phyloP scores from a whole-genome alignment of 2,329 filamentous ascomycete genomes.

The Fusarium sp. region DNA sequence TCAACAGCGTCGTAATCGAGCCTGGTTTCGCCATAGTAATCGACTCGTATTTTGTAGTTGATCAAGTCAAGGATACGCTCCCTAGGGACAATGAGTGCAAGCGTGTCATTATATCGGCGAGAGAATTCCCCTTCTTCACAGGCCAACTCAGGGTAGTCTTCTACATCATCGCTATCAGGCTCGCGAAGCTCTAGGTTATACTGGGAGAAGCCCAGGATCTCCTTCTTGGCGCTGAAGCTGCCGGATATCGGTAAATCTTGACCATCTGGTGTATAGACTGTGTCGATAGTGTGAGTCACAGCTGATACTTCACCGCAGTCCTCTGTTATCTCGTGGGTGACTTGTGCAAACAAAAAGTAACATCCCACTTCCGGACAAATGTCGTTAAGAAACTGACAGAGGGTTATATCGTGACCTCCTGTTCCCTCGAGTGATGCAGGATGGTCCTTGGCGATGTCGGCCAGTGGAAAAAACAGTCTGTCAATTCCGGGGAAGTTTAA shows the following conservation, averaged over 20 bases:
- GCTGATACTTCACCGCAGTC: not conserved
- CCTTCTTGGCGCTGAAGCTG: slow-evolving; percentile 4
- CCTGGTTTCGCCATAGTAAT: not conserved
- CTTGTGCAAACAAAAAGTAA: slow-evolving; percentile 22
- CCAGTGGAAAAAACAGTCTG: slow-evolving; percentile 19
- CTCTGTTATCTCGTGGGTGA: slow-evolving; percentile 12
- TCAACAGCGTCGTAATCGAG: not conserved
- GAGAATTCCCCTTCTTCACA: slow-evolving; percentile 4
- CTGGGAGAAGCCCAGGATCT: slow-evolving; percentile 18
- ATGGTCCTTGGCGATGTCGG: not conserved
- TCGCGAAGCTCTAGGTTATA: not conserved
- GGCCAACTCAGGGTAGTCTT: not conserved
- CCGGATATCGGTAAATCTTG: not conserved
- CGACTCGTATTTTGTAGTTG: not conserved
- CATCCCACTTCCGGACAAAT: slow-evolving; percentile 11
- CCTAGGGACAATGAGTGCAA: slow-evolving; percentile 17
- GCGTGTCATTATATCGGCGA: slow-evolving; percentile 15
- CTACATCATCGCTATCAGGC: slow-evolving; percentile 10
- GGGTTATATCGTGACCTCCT: slow-evolving; percentile 2
- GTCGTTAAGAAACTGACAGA: slow-evolving; percentile 8
- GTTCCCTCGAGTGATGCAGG: not conserved
- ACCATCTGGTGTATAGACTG: slow-evolving; percentile 11
- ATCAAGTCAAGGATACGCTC: not conserved
- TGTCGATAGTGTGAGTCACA: slow-evolving; percentile 5
- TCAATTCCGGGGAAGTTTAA: not conserved